These are phyloP conservation scores for Dacryopinax primogenitus DNA, from an alignment of 768 basidiomycete genomes.

Conservation along the genomic window DNA sequence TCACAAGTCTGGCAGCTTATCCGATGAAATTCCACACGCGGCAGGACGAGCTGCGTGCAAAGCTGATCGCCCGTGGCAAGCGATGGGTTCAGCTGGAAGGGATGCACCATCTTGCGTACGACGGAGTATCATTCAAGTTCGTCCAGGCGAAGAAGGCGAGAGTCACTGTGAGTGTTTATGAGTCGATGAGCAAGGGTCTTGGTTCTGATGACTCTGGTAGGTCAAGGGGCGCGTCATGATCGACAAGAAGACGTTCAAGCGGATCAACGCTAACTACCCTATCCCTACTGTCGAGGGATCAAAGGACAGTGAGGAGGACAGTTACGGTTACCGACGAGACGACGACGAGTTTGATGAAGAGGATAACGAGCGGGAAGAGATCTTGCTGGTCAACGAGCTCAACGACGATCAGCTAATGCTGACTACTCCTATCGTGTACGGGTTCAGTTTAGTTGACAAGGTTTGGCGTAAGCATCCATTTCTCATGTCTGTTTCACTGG, in stretches of 20 bases:
- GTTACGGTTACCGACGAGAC: neutral
- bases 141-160: slow-evolving; percentile 28
- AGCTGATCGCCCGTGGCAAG: slow-evolving; percentile 38
- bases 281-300: neutral
- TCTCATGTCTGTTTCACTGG: neutral
- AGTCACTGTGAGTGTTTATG: slow-evolving; percentile 33
- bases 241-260: slow-evolving; percentile 44
- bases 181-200: neutral
- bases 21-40: slow-evolving; percentile 42
- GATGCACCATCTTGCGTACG: slow-evolving; percentile 44
- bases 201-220: slow-evolving; percentile 23
- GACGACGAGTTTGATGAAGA: slow-evolving; percentile 5
- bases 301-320: slow-evolving; percentile 21
- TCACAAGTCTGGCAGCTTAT: slow-evolving; percentile 39
- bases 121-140: slow-evolving; percentile 37
- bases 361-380: neutral
- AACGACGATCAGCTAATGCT: slow-evolving; percentile 44
- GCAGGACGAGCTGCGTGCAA: slow-evolving; percentile 32
- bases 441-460: slow-evolving; percentile 50
- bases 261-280: slow-evolving; percentile 38
- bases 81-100: slow-evolving; percentile 41
- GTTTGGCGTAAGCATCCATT: slow-evolving; percentile 39
- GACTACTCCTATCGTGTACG: slow-evolving; percentile 44
- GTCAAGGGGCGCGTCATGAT: slow-evolving; percentile 49
- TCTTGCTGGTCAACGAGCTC: slow-evolving; percentile 19